A percentile compares a stretch with the other conserved stretches of the same genome.
Evolutionary conservation across 495 filamentous ascomycete species (phyloP).

Genomic region (Tirmania nivea): DNA sequence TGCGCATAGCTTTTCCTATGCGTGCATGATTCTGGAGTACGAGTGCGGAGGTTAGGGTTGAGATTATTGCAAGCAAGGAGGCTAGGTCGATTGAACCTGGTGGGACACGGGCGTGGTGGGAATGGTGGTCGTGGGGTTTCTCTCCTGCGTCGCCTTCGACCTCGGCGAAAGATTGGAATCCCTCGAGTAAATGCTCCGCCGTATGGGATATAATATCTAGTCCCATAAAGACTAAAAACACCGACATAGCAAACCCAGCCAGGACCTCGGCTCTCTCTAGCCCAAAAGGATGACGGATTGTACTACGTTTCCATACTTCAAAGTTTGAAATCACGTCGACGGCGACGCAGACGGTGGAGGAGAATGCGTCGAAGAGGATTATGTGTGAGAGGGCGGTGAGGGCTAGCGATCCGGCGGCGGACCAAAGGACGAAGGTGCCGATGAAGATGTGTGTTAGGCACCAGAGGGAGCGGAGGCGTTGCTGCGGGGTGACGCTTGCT

Average conservation of each 20-base stretch:
- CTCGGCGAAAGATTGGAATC: conserved; percentile 12
- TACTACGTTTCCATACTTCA: conserved; percentile 88
- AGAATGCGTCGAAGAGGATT: conserved; percentile 82
- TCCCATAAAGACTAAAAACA: conserved; percentile 87
- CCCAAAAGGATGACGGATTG: conserved; percentile 74
- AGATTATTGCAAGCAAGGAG: conserved; percentile 64
- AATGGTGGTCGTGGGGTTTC: conserved; percentile 30
- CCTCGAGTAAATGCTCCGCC: conserved; percentile 61
- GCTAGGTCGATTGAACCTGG: conserved; percentile 59
- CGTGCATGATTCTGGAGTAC: conserved; percentile 77
- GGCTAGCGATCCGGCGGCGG: conserved; percentile 65
- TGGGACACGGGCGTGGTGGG: conserved; percentile 43
- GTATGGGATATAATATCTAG: conserved; percentile 87
- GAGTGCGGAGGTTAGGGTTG: conserved; percentile 71
- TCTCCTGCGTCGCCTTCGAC: conserved; percentile 33
- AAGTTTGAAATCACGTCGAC: conserved; percentile 91
- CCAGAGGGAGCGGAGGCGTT: conserved; percentile 66
- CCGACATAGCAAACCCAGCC: conserved; percentile 89
- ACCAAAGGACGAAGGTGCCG: conserved; percentile 65
- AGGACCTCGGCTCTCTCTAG: conserved; percentile 81
- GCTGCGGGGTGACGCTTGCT: conserved; percentile 65
- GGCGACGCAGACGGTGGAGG: conserved; percentile 74
- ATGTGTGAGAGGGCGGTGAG: conserved; percentile 83
- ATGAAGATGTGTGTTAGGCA: conserved; percentile 69
- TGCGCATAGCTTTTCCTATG: conserved; percentile 56